Conservation (phyloP, 768 basidiomycete genomes). For the Rhodotorula sphaerocarpa region DNA sequence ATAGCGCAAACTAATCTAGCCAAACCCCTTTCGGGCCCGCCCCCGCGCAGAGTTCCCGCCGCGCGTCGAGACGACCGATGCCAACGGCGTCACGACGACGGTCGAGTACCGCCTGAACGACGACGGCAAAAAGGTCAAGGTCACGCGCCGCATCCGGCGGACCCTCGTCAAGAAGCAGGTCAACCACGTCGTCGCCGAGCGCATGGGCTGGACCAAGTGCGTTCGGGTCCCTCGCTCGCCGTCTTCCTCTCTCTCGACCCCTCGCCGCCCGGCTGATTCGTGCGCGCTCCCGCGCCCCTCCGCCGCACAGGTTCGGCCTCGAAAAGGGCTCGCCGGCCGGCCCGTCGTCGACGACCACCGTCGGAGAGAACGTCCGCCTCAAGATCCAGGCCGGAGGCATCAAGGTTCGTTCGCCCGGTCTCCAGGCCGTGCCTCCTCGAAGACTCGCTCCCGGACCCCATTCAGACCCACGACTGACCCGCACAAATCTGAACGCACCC, state of each 20-base stretch:
- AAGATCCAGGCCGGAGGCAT: conserved; percentile 53
- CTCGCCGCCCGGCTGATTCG: background rate
- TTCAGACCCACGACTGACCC: too few relatives aligned
- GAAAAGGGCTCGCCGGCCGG: conserved; percentile 81
- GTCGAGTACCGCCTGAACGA: conserved; percentile 78
- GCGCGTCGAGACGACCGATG: conserved; percentile 60
- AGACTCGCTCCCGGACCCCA: too few relatives aligned
- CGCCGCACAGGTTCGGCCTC: conserved; percentile 57
- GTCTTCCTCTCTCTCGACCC: background rate
- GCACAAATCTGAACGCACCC: too few relatives aligned
- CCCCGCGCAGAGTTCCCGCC: conserved; percentile 41
- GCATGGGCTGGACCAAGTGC: conserved; percentile 70
- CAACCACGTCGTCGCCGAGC: conserved; percentile 87
- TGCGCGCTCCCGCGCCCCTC: too few relatives aligned
- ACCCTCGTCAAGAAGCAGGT: conserved; percentile 82
- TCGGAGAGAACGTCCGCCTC: conserved; percentile 64
- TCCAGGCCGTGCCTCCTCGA: too few relatives aligned
- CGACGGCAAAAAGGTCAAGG: conserved; percentile 91
- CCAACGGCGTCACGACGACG: conserved; percentile 77
- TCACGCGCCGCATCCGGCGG: conserved; percentile 75
- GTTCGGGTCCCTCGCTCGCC: too few relatives aligned
- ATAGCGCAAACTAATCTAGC: conserved; percentile 20
- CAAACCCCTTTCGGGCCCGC: conserved; percentile 36
- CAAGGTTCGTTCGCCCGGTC: conserved; percentile 50
- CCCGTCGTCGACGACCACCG: conserved; percentile 76